Conservation (phyloP, 2,329 filamentous ascomycete species). For the Penicillium olsonii region DNA sequence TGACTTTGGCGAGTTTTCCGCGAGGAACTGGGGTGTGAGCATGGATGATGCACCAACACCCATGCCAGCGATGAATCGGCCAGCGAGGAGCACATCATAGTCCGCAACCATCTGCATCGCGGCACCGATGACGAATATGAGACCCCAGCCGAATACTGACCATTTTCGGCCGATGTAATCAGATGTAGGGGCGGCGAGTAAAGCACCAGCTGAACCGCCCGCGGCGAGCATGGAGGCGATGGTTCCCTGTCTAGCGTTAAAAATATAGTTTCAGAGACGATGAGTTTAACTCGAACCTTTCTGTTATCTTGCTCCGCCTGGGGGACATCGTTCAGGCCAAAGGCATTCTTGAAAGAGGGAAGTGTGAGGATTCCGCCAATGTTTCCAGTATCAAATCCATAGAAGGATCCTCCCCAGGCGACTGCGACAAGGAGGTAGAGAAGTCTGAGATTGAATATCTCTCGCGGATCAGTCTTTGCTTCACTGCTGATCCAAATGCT, state of each 20-base stretch:
- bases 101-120: constrained; percentile 41
- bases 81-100: constrained; percentile 39
- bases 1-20: constrained; percentile 45
- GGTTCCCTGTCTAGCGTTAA: constrained; percentile 13
- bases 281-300: constrained; percentile 9
- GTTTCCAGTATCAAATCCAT: constrained; percentile 45
- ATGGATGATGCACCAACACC: constrained; percentile 40
- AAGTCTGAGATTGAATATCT: constrained; percentile 42
- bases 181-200: constrained; percentile 40
- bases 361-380: constrained; percentile 44
- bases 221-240: constrained; percentile 32
- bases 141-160: constrained; percentile 34
- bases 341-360: constrained; percentile 38
- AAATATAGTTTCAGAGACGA: neutral
- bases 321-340: constrained; percentile 35
- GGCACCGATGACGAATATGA: constrained; percentile 37
- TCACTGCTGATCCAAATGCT: constrained; percentile 43
- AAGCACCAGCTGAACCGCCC: constrained; percentile 40
- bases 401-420: constrained; percentile 41
- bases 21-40: constrained; percentile 45
- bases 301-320: constrained; percentile 30
- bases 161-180: constrained; percentile 42
- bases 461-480: constrained; percentile 37
- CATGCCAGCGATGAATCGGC: constrained; percentile 40
- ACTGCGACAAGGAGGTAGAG: constrained; percentile 36